Evolutionary conservation across 257 asterid species (phyloP), one percentile per base, ranked within the genome.

Genomic region (Scutellaria baicalensis): DNA sequence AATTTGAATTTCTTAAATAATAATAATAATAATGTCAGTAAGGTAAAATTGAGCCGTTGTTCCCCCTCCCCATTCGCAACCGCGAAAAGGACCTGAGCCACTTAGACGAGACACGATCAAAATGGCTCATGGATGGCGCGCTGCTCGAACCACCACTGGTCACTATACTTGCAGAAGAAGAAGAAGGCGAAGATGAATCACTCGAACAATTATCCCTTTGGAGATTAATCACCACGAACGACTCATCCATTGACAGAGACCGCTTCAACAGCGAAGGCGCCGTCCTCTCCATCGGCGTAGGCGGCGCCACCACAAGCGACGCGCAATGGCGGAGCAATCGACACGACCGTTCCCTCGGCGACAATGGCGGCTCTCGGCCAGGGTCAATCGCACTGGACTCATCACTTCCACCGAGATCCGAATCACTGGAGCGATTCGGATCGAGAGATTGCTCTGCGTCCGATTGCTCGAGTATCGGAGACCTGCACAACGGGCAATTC

Each of bases 401-500:
- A 12, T 10, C 40, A 9, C 11, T 54, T 54, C n/a, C 38, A 21
- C 35, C 72, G 9, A 7, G 39, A 13, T 39, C 70, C 6, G 73
- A 48, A 31, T 50, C 59, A 16, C 23, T 42, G 20, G 21, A 17
- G 17, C 48, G 33, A 50, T 43, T n/a, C 2, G 51, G 35, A 51
- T 64, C 67, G 1, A 56, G 11, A 6, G 43, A 11, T 14, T 3
- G 39, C 0, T 38, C 40, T 0, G 44, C 9, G 4, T 8, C 6
- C 18, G 12, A 14, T 43, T 62, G 77, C 55, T 43, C 72, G 9
- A 39, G 57, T 1, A 82, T 64, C 8, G 86, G 74, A 9, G 81
- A 80, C n/a, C 96, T 72, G 69, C 96, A 89, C 42, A 85, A 9
- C 1, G 96, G 96, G 35, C 96, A 89, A 49, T 69, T 89, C 4